phyloP scores from a whole-genome alignment of 306 rosid genomes.

The Bauhinia variegata region DNA sequence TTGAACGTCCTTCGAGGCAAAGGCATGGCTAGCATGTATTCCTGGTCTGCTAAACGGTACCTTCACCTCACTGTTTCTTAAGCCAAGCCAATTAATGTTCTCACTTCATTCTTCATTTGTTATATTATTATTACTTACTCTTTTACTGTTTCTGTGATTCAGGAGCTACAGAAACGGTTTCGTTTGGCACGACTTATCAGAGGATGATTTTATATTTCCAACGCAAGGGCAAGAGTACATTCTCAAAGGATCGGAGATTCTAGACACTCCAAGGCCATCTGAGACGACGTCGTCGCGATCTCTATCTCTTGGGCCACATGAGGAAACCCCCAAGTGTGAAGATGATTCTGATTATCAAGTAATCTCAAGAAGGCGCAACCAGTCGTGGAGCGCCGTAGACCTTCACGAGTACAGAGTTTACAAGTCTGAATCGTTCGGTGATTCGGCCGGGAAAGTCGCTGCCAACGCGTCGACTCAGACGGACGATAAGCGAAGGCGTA shows the following conservation, averaged over 20 bases:
- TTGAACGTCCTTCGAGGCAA: conserved; percentile 81
- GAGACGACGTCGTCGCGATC: conserved; percentile 59
- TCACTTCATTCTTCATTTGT: too few relatives aligned
- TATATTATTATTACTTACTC: neutral
- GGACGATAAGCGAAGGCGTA: conserved; percentile 74
- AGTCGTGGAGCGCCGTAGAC: conserved; percentile 91
- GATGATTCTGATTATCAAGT: conserved; percentile 65
- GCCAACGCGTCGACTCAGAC: conserved; percentile 96
- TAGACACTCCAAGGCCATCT: conserved; percentile 44
- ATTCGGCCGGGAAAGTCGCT: conserved; percentile 64
- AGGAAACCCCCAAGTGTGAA: conserved; percentile 43
- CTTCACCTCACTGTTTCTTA: too few relatives aligned
- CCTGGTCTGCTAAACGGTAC: conserved; percentile 96
- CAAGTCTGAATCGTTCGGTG: conserved; percentile 76
- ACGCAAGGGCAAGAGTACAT: conserved; percentile 89
- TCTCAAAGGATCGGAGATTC: conserved; percentile 89
- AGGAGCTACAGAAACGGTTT: conserved; percentile 91
- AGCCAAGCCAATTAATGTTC: too few relatives aligned
- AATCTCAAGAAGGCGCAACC: conserved; percentile 64
- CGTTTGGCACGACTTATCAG: conserved; percentile 94
- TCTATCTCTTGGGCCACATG: conserved; percentile 53
- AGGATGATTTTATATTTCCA: conserved; percentile 86
- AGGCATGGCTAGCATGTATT: conserved; percentile 74
- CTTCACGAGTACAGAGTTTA: conserved; percentile 84
- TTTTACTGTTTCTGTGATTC: neutral